Percentiles rank a stretch among this genome's conserved stretches.
These are phyloP conservation scores for Cylindrotheca fusiformis DNA, from an alignment of 108 stramenopile species.

Conservation along the genomic window DNA sequence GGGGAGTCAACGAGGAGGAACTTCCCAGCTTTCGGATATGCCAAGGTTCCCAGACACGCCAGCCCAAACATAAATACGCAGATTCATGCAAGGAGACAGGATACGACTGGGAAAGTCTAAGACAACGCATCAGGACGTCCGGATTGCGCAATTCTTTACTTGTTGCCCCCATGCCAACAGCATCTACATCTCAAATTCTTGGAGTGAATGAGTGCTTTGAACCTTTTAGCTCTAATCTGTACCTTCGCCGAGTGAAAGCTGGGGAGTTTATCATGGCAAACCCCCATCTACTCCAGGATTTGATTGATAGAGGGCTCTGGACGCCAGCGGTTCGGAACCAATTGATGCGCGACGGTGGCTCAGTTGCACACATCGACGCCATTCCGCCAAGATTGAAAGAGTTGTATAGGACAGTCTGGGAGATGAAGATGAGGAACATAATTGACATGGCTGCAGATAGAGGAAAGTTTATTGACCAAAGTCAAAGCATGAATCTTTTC, in stretches of 20 bases:
- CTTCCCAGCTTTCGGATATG: slow-evolving; percentile 48
- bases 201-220: slow-evolving; percentile 98
- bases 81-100: slow-evolving; percentile 39
- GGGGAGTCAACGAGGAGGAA: slow-evolving; percentile 73
- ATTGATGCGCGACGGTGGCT: slow-evolving; percentile 92
- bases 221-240: slow-evolving; percentile 96
- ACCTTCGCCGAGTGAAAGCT: slow-evolving; percentile 93
- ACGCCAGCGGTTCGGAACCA: slow-evolving; percentile 87
- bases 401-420: slow-evolving; percentile 98
- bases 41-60: slow-evolving; percentile 15
- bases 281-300: slow-evolving; percentile 93
- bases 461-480: slow-evolving; percentile 95
- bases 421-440: slow-evolving; percentile 93
- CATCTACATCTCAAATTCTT: slow-evolving; percentile 95
- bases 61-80: slow-evolving; percentile 9
- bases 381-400: slow-evolving; percentile 86
- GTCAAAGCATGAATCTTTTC: slow-evolving; percentile 95
- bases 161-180: slow-evolving; percentile 98
- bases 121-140: slow-evolving; percentile 58
- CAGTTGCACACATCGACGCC: slow-evolving; percentile 76
- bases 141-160: slow-evolving; percentile 94
- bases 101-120: slow-evolving; percentile 88
- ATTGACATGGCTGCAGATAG: slow-evolving; percentile 97
- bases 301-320: slow-evolving; percentile 95
- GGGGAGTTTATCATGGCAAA: slow-evolving; percentile 98